Conservation (phyloP, 129 eudicot species). For the Pseudognaphalium luteoalbum region DNA sequence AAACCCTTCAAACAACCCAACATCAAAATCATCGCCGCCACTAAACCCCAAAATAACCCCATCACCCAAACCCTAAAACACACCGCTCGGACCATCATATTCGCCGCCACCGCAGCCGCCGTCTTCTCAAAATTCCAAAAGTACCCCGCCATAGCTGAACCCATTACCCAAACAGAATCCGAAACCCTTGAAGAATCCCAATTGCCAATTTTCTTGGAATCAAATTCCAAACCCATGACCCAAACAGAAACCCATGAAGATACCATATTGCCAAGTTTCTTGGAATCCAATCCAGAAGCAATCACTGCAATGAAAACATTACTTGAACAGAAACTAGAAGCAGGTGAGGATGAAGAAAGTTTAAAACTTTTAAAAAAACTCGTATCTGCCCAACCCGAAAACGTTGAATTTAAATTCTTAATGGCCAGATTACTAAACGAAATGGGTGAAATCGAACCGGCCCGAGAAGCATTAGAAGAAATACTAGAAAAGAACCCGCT, state of each 20-base stretch:
- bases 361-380: conserved; percentile 42
- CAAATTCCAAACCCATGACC: conserved; percentile 47
- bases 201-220: conserved; percentile 41
- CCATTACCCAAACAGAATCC: conserved; percentile 23
- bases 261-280: conserved; percentile 40
- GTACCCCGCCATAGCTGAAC: conserved; percentile 49
- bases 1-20: conserved; percentile 35
- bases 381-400: conserved; percentile 57
- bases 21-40: conserved; percentile 21
- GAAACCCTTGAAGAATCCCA: conserved; percentile 26
- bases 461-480: conserved; percentile 50
- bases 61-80: conserved; percentile 43
- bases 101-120: conserved; percentile 44
- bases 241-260: conserved; percentile 16
- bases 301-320: conserved; percentile 43
- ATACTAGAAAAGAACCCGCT: conserved; percentile 44
- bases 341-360: conserved; percentile 62
- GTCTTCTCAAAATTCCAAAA: conserved; percentile 39
- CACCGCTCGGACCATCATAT: conserved; percentile 49
- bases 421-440: conserved; percentile 57
- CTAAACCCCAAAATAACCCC: conserved; percentile 25
- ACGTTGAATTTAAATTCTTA: conserved; percentile 48
- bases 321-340: conserved; percentile 50
- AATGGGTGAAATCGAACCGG: conserved; percentile 60
- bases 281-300: conserved; percentile 50